These are phyloP conservation scores for Suaeda aralocaspica DNA, from an alignment of 148 eudicot genomes.

Conservation along the genomic window DNA sequence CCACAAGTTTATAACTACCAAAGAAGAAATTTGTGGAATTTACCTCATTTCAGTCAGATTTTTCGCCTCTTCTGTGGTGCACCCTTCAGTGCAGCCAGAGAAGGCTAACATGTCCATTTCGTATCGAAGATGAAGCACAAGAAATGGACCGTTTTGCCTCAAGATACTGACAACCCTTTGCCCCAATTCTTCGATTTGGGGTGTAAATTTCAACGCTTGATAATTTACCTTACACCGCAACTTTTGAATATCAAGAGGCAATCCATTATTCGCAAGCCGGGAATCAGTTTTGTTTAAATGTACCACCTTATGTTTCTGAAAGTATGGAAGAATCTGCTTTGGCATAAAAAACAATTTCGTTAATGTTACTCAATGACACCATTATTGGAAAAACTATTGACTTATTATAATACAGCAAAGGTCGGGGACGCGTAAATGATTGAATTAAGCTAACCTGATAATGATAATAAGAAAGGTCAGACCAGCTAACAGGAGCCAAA, in stretches of 20 bases:
- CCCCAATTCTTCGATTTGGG: constrained; percentile 66
- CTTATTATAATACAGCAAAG: background rate
- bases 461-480: constrained; percentile 68
- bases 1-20: background rate
- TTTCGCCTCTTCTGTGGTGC: constrained; percentile 51
- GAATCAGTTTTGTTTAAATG: constrained; percentile 69
- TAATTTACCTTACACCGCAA: constrained; percentile 64
- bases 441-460: constrained; percentile 38
- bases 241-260: constrained; percentile 54
- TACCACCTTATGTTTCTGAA: constrained; percentile 58
- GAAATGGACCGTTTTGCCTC: constrained; percentile 51
- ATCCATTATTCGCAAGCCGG: constrained; percentile 70
- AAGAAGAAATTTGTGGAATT: background rate
- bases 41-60: constrained; percentile 74
- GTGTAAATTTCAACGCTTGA: constrained; percentile 55
- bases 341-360: constrained; percentile 6
- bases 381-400: background rate
- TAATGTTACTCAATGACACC: background rate
- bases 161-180: constrained; percentile 50
- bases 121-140: constrained; percentile 71
- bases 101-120: constrained; percentile 85
- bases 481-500: constrained; percentile 75
- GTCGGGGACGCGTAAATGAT: background rate
- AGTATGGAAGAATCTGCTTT: constrained; percentile 61
- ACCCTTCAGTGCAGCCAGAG: constrained; percentile 76